These are phyloP conservation scores for Wickerhamomyces queroliae DNA, from an alignment of 805 yeast species.

Conservation along the genomic window DNA sequence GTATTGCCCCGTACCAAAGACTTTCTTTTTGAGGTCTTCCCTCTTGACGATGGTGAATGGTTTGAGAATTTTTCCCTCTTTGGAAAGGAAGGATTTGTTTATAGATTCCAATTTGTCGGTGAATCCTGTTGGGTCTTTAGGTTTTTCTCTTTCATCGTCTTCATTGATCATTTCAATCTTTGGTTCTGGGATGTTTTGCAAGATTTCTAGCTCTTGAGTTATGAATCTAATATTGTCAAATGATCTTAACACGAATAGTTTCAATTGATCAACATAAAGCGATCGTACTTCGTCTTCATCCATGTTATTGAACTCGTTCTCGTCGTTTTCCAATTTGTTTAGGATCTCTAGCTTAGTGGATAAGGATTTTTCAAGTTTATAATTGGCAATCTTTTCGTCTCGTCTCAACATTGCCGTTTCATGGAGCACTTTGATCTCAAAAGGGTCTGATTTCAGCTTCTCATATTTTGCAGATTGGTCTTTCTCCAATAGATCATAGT, in stretches of 20 bases:
- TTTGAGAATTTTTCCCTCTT: conserved; percentile 71
- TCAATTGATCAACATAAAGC: conserved; percentile 50
- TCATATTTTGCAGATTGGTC: conserved; percentile 33
- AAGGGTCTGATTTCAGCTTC: conserved; percentile 20
- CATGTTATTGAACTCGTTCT: conserved; percentile 26
- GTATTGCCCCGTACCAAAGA: conserved; percentile 86
- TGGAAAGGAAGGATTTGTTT: conserved; percentile 49
- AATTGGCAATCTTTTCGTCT: conserved; percentile 67
- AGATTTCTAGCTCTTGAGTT: conserved; percentile 60
- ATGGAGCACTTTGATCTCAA: conserved; percentile 29
- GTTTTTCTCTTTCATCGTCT: conserved; percentile 12
- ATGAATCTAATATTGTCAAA: conserved; percentile 52
- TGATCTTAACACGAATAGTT: conserved; percentile 44
- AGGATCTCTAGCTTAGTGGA: conserved; percentile 36
- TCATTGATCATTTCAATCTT: conserved; percentile 14
- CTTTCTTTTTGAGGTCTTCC: conserved; percentile 55
- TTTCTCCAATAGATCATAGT: conserved; percentile 37
- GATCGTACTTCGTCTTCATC: conserved; percentile 65
- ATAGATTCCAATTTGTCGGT: conserved; percentile 59
- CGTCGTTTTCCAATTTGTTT: conserved; percentile 26
- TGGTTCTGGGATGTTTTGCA: conserved; percentile 39
- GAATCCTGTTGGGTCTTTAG: conserved; percentile 38
- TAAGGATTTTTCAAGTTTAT: conserved; percentile 53
- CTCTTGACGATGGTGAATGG: conserved; percentile 77
- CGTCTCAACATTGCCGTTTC: conserved; percentile 41